A percentile compares a stretch with the other conserved stretches of the same genome.
These are phyloP conservation scores for Tilletia indica DNA, from an alignment of 1,284 basidiomycete species.

Conservation along the genomic window DNA sequence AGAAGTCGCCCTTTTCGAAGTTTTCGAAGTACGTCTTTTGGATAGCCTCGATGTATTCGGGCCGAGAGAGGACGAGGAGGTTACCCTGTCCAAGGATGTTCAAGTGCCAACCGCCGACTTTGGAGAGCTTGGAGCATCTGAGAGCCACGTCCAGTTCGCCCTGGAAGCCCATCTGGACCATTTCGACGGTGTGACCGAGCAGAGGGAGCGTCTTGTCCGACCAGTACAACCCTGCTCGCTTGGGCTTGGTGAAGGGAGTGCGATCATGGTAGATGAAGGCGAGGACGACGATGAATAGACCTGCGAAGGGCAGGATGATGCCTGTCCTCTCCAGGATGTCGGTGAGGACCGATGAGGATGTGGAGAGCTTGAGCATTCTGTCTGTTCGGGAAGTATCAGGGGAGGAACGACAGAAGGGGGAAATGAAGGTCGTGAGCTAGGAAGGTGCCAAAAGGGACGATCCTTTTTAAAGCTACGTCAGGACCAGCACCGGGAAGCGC, in stretches of 20 bases:
- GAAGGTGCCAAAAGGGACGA: no score
- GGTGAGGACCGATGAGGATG: no score
- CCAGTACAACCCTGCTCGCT: background rate
- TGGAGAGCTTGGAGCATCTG: background rate
- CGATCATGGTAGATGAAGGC: constrained; percentile 20
- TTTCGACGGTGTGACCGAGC: constrained; percentile 10
- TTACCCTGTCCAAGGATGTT: constrained; percentile 18
- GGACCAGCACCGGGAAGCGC: no score
- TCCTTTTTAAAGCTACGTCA: no score
- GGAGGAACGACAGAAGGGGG: no score
- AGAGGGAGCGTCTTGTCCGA: background rate
- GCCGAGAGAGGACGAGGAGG: constrained; percentile 32
- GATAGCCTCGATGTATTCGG: constrained; percentile 48
- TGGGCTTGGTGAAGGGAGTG: background rate
- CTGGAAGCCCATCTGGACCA: background rate
- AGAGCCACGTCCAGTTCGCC: background rate
- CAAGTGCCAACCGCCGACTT: background rate
- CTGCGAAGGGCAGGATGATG: no score
- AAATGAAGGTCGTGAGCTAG: no score
- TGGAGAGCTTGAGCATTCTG: no score
- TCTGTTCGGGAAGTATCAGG: no score
- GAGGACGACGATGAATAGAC: no score
- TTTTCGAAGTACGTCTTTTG: constrained; percentile 54
- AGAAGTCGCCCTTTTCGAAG: constrained; percentile 29
- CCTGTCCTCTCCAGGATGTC: no score